Evolutionary conservation across 495 filamentous ascomycete species (phyloP), one percentile per base, ranked within the genome.

Genomic region (Neurospora tetraspora): DNA sequence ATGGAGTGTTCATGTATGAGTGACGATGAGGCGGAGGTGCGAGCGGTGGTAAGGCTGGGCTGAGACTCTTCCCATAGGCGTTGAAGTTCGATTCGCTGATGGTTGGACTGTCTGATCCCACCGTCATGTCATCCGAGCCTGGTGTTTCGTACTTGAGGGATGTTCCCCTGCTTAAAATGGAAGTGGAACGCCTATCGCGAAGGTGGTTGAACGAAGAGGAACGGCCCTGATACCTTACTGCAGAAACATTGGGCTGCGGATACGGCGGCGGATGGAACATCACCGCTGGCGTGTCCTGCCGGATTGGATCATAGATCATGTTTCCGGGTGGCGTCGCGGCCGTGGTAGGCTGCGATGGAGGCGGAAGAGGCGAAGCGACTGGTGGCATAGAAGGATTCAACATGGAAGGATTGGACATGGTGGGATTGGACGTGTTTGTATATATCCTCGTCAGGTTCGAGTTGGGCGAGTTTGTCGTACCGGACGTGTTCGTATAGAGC

Each of bases 251-350:
- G 20, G 83, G 80, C 59, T 86, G 82, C 2, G 82, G 84, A 70
- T 86, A 85, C 20, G 81, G 78, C 8, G 84, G 77, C 5, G 83
- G 53, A 65, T 65, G 83, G 69, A 82, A 84, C 73, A 86, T 83
- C 59, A 80, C 71, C 9, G 81, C 76, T 27, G 72, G 68, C 0
- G 80, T 61, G 16, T 86, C 85, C 1, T 83, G 81, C 16, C 85
- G 80, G 53, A 87, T 86, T 2, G 86, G 85, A 45, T 87, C 86
- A 70, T 81, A 90, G 38, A 81, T 82, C 82, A 82, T 86, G 79
- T 83, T 86, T 70, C 83, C 86, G 70, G 81, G 84, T 7, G 77
- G 87, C 59, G 76, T 87, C 76, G 76, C 77, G 11, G 80, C 84
- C 38, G 76, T 74, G 0, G 76, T 75, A 61, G 71, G 70, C 16